Evolutionary conservation across 768 basidiomycete species (phyloP), one percentile per base, ranked within the genome.

Genomic region (Suillus clintonianus): DNA sequence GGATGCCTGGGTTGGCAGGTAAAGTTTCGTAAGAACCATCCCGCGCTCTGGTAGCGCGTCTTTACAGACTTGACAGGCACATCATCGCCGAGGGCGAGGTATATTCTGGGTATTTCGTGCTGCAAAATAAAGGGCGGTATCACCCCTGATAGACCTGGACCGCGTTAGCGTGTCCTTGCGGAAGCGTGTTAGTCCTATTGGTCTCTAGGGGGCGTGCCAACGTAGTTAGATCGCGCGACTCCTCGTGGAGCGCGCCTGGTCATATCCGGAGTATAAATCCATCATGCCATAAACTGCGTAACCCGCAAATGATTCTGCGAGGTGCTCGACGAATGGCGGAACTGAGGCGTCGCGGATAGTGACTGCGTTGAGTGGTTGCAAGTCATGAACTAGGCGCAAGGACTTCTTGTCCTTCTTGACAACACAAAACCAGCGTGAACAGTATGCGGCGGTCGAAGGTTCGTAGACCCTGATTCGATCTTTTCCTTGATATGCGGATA

Each of bases 91-190:
- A 75, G 0, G 74, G 75, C 0, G 67, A 63, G 0, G 78, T 78
- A 8, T 71, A 27, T 2, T 80, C 43, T n/a, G 1, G 80, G 80
- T 2, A 84, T 82, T 62, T 83, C 77, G 0, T 71, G 64, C 50
- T 77, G 69, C 0, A 84, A 64, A 11, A 82, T 78, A 42, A 75
- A 75, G n/a, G 0, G 71, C 71, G 11, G 81, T 71, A 61, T 82
- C 74, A 15, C n/a, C 74, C 78, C 19, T 83, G 79, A 54, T 81
- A 78, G 5, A 82, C 78, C 0, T 75, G 76, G 0, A 77, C 72
- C 0, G 75, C 78, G 27, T 83, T 82, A 0, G 81, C 82, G 48
- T 70, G 80, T 0, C 81, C 83, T 78, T 80, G 80, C 0, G 81
- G 80, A 0, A 83, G 64, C 0, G 71, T 68, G 71, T 71, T 0